A percentile compares a stretch with the other conserved stretches of the same genome.
Evolutionary conservation across 805 yeast genomes (phyloP).

Genomic region (Candida glaebosa): DNA sequence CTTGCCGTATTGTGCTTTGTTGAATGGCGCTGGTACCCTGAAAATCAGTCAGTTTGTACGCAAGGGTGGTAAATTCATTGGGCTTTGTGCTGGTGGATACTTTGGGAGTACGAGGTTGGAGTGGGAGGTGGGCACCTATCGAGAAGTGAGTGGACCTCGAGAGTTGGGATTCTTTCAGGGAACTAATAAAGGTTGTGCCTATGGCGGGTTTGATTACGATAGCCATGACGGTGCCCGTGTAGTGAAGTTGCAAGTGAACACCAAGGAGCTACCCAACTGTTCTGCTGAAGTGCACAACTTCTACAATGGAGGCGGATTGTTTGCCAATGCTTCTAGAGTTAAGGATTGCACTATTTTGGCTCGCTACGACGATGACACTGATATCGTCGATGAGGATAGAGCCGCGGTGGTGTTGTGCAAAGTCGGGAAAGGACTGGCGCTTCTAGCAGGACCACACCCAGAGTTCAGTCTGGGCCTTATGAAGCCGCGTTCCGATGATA

Average conservation of each 20-base stretch:
- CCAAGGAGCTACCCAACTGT: conserved; percentile 23
- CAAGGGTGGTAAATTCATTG: conserved; percentile 78
- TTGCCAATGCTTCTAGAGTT: conserved; percentile 66
- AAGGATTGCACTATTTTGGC: conserved; percentile 72
- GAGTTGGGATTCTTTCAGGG: conserved; percentile 86
- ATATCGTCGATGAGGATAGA: conserved; percentile 40
- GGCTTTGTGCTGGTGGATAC: conserved; percentile 96
- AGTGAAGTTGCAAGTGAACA: conserved; percentile 40
- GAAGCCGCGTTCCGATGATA: conserved; percentile 29
- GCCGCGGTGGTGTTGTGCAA: conserved; percentile 75
- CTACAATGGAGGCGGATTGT: conserved; percentile 88
- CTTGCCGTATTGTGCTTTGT: conserved; percentile 69
- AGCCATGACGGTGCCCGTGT: conserved; percentile 75
- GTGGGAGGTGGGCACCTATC: conserved; percentile 72
- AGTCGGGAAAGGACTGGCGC: conserved; percentile 71
- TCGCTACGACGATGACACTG: conserved; percentile 52
- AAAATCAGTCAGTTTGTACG: conserved; percentile 61
- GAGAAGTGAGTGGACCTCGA: conserved; percentile 85
- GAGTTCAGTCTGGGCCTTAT: conserved; percentile 66
- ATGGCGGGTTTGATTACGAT: conserved; percentile 74
- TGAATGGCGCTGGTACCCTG: conserved; percentile 67
- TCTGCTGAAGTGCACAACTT: conserved; percentile 40
- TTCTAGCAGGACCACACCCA: conserved; percentile 86
- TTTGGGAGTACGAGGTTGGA: conserved; percentile 73
- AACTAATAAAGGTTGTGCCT: conserved; percentile 75